Conservation (phyloP, 176 grass and related monocot genomes). For the Cenchrus fungigraminus region DNA sequence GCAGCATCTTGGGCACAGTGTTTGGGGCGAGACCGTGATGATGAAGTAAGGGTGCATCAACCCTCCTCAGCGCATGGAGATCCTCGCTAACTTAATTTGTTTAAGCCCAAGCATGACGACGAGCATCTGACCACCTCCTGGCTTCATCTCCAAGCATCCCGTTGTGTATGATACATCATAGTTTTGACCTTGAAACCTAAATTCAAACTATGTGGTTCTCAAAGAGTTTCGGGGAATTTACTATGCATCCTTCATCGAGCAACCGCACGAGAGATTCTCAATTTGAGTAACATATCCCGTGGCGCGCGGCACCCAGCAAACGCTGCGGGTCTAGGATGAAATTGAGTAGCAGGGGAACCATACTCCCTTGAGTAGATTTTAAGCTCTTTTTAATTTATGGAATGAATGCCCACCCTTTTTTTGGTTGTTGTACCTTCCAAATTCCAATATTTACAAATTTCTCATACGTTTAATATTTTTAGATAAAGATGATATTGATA, state of each 20-base stretch:
- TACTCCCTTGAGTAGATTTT: too few species aligned
- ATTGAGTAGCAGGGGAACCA: too few species aligned
- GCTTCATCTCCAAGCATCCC: conserved; percentile 25
- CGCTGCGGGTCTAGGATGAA: too few species aligned
- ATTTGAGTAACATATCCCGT: too few species aligned
- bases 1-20: neutral
- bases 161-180: neutral
- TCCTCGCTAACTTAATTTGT: neutral
- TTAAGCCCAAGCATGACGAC: neutral
- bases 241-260: neutral
- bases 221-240: neutral
- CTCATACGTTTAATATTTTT: too few species aligned
- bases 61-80: neutral
- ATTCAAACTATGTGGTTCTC: neutral
- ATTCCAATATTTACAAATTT: too few species aligned
- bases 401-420: too few species aligned
- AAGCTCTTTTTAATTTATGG: too few species aligned
- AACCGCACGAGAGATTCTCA: neutral
- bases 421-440: too few species aligned
- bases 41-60: conserved; percentile 2
- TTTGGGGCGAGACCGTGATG: neutral
- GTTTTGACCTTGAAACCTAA: neutral
- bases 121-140: neutral
- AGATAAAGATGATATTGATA: too few species aligned
- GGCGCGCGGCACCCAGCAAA: too few species aligned